Conservation (phyloP, 2,329 filamentous ascomycete species). For the Claviceps purpurea region DNA sequence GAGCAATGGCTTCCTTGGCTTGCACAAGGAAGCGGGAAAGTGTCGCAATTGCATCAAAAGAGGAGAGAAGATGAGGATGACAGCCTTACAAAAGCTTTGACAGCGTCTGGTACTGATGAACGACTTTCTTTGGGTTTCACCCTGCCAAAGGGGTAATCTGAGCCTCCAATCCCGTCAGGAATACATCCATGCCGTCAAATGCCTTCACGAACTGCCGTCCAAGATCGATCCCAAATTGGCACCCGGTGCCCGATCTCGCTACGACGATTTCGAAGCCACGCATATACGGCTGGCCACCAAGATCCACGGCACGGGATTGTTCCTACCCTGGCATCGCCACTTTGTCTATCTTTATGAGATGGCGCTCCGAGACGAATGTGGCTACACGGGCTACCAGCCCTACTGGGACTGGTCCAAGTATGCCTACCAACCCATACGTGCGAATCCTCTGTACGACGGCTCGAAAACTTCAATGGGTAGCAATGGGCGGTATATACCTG, state of each 20-base stretch:
- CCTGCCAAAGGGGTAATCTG: not conserved
- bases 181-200: not conserved
- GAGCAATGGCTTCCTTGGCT: no score
- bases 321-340: conserved; percentile 26
- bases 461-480: conserved; percentile 1
- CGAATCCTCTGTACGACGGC: conserved; percentile 3
- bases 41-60: no score
- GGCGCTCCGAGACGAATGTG: conserved; percentile 27
- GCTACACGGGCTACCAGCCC: conserved; percentile 15
- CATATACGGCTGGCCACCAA: not conserved
- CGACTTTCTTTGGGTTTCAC: no score
- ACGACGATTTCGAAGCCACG: conserved; percentile 3
- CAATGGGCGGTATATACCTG: not conserved
- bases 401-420: conserved; percentile 4
- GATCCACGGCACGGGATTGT: not conserved
- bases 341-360: conserved; percentile 25
- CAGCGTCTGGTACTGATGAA: no score
- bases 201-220: not conserved
- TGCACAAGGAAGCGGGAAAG: no score
- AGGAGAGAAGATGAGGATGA: no score
- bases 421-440: not conserved
- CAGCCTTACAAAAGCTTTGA: no score
- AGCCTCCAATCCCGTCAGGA: not conserved
- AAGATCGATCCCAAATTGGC: not conserved
- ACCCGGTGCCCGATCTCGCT: conserved; percentile 3